Evolutionary conservation across 208 protist genomes (phyloP), one percentile per base, ranked within the genome.

Genomic region (Wallacemonas collosoma): DNA sequence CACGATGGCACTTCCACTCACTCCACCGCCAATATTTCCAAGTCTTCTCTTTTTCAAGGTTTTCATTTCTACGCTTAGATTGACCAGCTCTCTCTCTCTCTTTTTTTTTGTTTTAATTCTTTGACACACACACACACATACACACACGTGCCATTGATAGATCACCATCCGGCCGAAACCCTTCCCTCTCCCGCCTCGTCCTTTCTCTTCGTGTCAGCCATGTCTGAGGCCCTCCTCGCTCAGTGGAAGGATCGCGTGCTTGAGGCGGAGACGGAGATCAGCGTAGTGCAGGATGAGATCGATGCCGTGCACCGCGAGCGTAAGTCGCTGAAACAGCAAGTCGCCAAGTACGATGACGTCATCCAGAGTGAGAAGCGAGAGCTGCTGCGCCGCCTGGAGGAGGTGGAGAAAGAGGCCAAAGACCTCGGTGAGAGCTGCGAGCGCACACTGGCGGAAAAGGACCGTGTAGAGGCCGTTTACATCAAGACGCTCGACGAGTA

Each of bases 401-500:
- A 80, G 45, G 87, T 92, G 12, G 91, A 94, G 77, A 79, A 65
- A 17, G 72, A 90, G 76, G 85, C 85, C 48, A 79, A 87, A 63
- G 75, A 82, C 36, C 80, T 93, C 12, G 77, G 76, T 38, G 79
- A 76, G 53, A 68, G 72, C 35, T 93, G 84, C 73, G 85, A 93
- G 51, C 73, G 72, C 12, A 85, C 83, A 2, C 55, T 85, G 5
- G 56, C 70, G 9, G 83, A 90, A 62, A 91, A 89, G 71, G 81
- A 84, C n/a, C 45, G 68, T 5, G 86, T 88, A 14, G 86, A 96
- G 77, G 85, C 84, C 40, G 69, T 79, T 64, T 95, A 95, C 80
- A 56, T 89, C n/a, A 64, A 78, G 44, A 90, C 92, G 1, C 69
- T 96, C 12, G 89, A 96, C 69, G 83, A 87, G 73, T 96, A 96